Evolutionary conservation across 116 monocot species (phyloP).

Genomic region (Thalassia testudinum): DNA sequence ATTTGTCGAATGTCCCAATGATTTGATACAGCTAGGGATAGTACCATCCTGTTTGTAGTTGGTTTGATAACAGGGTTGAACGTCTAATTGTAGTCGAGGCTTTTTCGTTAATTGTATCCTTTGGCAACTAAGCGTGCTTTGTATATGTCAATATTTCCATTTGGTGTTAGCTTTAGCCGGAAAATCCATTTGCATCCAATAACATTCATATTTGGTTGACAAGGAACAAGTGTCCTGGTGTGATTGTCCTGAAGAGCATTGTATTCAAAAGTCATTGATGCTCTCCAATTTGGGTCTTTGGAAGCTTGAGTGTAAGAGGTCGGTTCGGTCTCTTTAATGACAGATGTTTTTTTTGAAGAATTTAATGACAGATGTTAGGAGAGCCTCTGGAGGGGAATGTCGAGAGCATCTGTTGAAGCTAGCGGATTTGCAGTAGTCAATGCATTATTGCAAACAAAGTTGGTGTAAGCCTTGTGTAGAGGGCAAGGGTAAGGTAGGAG

Average conservation of each 20-base stretch:
- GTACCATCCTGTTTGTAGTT: neutral
- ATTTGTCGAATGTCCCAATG: too few relatives aligned
- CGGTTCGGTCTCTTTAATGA: neutral
- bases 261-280: neutral
- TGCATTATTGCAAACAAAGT: neutral
- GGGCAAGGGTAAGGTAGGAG: neutral
- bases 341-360: neutral
- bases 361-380: too few relatives aligned
- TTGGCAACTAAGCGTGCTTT: too few relatives aligned
- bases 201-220: too few relatives aligned
- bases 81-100: neutral
- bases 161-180: neutral
- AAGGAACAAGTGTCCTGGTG: too few relatives aligned
- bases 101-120: too few relatives aligned
- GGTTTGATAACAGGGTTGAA: neutral
- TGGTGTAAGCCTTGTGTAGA: neutral
- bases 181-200: constrained; percentile 1
- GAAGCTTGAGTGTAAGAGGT: neutral
- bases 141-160: neutral
- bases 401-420: neutral
- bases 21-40: neutral
- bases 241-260: neutral
- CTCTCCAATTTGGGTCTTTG: too few relatives aligned
- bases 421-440: neutral
- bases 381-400: neutral